These are phyloP conservation scores for Pterocarpus santalinus DNA, from an alignment of 306 rosid genomes.

Conservation along the genomic window DNA sequence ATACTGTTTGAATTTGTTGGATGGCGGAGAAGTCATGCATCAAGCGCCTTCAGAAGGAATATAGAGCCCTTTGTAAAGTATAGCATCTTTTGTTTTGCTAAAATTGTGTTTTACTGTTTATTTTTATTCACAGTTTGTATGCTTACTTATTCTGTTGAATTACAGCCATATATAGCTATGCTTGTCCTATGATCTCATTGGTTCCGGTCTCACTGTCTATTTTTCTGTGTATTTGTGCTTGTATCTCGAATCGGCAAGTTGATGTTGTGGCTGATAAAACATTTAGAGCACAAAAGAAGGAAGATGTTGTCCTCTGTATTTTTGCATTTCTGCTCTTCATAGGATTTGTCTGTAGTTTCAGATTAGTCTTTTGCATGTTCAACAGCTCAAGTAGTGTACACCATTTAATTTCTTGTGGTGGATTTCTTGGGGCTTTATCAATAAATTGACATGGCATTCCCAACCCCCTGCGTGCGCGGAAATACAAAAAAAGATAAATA, in stretches of 20 bases:
- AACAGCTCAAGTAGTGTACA: not conserved
- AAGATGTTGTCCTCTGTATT: constrained; percentile 5
- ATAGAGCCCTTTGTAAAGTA: constrained; percentile 98
- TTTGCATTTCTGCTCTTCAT: constrained; percentile 28
- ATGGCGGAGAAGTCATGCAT: constrained; percentile 96
- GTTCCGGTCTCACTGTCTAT: not conserved
- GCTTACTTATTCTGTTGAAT: constrained; percentile 19
- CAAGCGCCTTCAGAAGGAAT: constrained; percentile 98
- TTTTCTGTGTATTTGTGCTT: constrained; percentile 6
- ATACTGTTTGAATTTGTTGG: constrained; percentile 45
- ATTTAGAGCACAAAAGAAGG: constrained; percentile 30
- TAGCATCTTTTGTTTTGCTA: constrained; percentile 37
- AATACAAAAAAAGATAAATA: not conserved
- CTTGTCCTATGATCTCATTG: constrained; percentile 24
- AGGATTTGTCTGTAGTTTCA: constrained; percentile 12
- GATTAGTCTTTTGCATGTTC: constrained; percentile 16
- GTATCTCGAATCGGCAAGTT: constrained; percentile 29
- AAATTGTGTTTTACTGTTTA: constrained; percentile 20
- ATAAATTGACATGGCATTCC: constrained; percentile 6
- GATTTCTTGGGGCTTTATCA: constrained; percentile 16
- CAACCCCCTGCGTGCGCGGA: too few relatives aligned
- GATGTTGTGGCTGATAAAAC: constrained; percentile 24
- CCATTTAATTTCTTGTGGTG: constrained; percentile 7
- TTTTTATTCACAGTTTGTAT: constrained; percentile 17
- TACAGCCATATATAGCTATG: constrained; percentile 25